Percentiles rank a stretch among this genome's conserved stretches.
phyloP scores from a whole-genome alignment of 2,329 filamentous ascomycete species.

The Pyrenophora graminea region DNA sequence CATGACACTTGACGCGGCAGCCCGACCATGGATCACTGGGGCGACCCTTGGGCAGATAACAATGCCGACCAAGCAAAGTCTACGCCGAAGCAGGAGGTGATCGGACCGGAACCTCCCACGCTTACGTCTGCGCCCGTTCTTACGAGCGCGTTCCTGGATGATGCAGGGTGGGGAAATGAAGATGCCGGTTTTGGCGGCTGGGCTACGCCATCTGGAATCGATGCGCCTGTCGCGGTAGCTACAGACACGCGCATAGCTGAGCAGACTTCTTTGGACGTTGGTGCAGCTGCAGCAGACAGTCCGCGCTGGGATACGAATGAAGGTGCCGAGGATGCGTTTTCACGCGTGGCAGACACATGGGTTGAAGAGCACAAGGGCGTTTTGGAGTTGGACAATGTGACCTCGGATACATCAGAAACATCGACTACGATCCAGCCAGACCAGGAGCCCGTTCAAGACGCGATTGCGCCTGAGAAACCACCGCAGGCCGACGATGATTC shows the following conservation, averaged over 20 bases:
- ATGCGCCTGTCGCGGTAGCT: slow-evolving; percentile 2
- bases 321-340: not conserved
- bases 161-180: slow-evolving; percentile 43
- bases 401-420: slow-evolving; percentile 39
- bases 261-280: not conserved
- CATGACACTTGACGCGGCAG: slow-evolving; percentile 41
- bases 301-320: slow-evolving; percentile 11
- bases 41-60: slow-evolving; percentile 48
- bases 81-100: slow-evolving; percentile 31
- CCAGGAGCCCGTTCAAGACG: slow-evolving; percentile 2
- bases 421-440: slow-evolving; percentile 38
- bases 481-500: slow-evolving; percentile 33
- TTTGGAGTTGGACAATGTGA: slow-evolving; percentile 19
- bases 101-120: slow-evolving; percentile 22
- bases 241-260: slow-evolving; percentile 4
- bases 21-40: slow-evolving; percentile 48
- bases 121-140: slow-evolving; percentile 24
- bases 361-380: slow-evolving; percentile 13
- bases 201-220: slow-evolving; percentile 22
- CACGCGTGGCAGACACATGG: slow-evolving; percentile 16
- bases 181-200: slow-evolving; percentile 39
- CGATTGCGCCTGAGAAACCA: slow-evolving; percentile 7
- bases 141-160: slow-evolving; percentile 40
- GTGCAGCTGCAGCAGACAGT: not conserved
- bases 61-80: slow-evolving; percentile 31